Evolutionary conservation across 257 asterid species (phyloP).

Genomic region (Rubia yunnanensis): DNA sequence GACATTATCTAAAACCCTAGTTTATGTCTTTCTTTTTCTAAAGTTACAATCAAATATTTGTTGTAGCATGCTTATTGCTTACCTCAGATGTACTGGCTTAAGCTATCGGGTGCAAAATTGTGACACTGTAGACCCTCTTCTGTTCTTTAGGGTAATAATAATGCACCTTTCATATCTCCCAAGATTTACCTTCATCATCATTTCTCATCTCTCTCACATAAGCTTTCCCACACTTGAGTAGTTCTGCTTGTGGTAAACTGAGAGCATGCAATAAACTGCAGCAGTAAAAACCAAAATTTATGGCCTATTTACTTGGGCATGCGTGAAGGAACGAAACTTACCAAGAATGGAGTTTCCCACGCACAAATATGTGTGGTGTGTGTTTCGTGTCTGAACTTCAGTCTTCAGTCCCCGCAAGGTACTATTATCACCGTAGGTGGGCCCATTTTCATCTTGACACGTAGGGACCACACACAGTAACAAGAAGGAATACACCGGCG

Average conservation of each 20-base stretch:
- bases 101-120: slow-evolving; percentile 13
- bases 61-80: slow-evolving; percentile 20
- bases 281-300: not conserved
- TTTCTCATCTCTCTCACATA: slow-evolving; percentile 10
- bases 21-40: too few species aligned
- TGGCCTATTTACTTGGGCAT: slow-evolving; percentile 1
- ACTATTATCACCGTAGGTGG: slow-evolving; percentile 14
- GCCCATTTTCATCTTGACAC: not conserved
- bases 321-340: slow-evolving; percentile 22
- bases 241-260: too few species aligned
- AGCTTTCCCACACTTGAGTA: not conserved
- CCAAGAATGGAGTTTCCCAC: too few species aligned
- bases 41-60: not conserved
- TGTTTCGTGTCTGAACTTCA: too few species aligned
- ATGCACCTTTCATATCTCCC: slow-evolving; percentile 29
- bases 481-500: not conserved
- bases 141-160: slow-evolving; percentile 22
- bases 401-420: too few species aligned
- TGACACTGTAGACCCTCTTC: slow-evolving; percentile 5
- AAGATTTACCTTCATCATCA: slow-evolving; percentile 46
- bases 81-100: slow-evolving; percentile 33
- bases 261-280: too few species aligned
- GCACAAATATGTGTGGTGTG: not conserved
- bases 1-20: too few species aligned
- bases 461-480: not conserved